Conservation (phyloP, 1,284 basidiomycete species). For the Austroboletus olivaceoglutinosus region DNA sequence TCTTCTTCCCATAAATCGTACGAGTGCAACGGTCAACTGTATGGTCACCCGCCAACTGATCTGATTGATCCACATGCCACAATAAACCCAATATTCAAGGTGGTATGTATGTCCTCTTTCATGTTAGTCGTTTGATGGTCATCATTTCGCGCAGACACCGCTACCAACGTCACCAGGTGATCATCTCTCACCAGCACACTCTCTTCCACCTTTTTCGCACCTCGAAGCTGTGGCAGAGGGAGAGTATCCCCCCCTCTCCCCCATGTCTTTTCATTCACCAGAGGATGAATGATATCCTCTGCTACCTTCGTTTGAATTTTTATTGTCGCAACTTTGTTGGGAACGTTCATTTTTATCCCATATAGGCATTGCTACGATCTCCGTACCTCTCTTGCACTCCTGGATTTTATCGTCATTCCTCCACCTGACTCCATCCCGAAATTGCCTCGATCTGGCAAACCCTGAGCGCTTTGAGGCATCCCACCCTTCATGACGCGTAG, state of each 20-base stretch:
- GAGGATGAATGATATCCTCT: slow-evolving; percentile 38
- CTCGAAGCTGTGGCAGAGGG: slow-evolving; percentile 79
- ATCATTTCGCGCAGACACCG: slow-evolving; percentile 46
- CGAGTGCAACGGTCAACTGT: slow-evolving; percentile 40
- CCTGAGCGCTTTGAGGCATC: slow-evolving; percentile 3
- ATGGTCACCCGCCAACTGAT: slow-evolving; percentile 49
- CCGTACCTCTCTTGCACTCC: slow-evolving; percentile 12
- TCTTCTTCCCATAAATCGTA: slow-evolving; percentile 36
- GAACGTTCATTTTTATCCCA: slow-evolving; percentile 31
- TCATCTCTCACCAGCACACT: slow-evolving; percentile 44
- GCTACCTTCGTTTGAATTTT: slow-evolving; percentile 29
- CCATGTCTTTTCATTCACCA: slow-evolving; percentile 66
- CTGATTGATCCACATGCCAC: slow-evolving; percentile 59
- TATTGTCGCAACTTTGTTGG: slow-evolving; percentile 20
- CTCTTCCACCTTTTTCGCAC: slow-evolving; percentile 72
- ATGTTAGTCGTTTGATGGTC: slow-evolving; percentile 24
- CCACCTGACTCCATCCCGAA: neutral
- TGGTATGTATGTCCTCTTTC: slow-evolving; percentile 59
- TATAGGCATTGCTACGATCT: slow-evolving; percentile 29
- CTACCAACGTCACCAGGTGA: slow-evolving; percentile 46
- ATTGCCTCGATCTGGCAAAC: slow-evolving; percentile 18
- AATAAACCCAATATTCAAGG: slow-evolving; percentile 90
- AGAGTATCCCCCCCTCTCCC: slow-evolving; percentile 63
- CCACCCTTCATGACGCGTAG: slow-evolving; percentile 11
- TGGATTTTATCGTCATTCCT: slow-evolving; percentile 17